Evolutionary conservation across 306 rosid genomes (phyloP).

Genomic region (Luffa aegyptiaca): DNA sequence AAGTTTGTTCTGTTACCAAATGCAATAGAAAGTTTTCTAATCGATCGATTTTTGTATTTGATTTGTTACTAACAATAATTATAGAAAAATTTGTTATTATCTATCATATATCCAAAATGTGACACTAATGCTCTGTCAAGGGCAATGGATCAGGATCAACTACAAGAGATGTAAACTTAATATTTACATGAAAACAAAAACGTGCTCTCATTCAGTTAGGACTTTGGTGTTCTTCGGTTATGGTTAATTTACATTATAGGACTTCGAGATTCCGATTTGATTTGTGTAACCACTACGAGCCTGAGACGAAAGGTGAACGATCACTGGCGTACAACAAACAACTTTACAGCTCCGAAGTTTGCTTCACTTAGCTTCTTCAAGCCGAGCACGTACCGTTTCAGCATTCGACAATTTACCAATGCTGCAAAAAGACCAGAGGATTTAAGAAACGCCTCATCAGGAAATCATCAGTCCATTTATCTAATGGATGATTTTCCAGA

Average conservation of each 20-base stretch:
- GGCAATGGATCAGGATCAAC: neutral
- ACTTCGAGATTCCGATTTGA: no score
- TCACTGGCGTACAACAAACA: neutral
- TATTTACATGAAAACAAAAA: neutral
- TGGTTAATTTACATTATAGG: no score
- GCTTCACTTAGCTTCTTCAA: constrained; percentile 53
- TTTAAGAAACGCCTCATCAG: no score
- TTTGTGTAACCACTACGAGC: no score
- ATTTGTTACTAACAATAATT: neutral
- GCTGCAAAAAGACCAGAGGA: constrained; percentile 19
- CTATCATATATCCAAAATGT: neutral
- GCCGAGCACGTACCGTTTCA: constrained; percentile 32
- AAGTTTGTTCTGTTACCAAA: neutral
- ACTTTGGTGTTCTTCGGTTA: no score
- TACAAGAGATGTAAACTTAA: neutral
- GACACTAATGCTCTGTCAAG: neutral
- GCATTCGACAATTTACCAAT: constrained; percentile 36
- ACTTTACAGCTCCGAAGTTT: neutral
- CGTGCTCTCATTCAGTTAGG: neutral
- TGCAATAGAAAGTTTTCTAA: neutral
- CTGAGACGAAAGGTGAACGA: no score
- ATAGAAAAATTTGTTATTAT: neutral
- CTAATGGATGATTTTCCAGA: neutral
- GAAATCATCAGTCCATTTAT: no score
- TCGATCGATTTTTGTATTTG: neutral